Conservation (phyloP, 257 asterid genomes). For the Capsicum rhomboideum region DNA sequence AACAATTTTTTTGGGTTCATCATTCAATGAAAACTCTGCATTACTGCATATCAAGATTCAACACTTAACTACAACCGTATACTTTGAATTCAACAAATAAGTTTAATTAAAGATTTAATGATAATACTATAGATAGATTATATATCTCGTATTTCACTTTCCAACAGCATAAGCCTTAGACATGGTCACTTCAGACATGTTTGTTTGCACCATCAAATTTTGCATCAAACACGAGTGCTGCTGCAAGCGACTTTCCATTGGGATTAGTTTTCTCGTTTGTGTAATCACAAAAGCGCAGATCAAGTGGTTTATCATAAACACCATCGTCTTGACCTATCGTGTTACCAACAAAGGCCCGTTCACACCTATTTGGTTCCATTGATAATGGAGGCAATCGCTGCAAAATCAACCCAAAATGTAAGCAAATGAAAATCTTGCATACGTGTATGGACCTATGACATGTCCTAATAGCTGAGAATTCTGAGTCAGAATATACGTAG, state of each 20-base stretch:
- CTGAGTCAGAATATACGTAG: not conserved
- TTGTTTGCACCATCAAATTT: slow-evolving; percentile 95
- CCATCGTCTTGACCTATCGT: slow-evolving; percentile 96
- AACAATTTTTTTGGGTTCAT: too few species aligned
- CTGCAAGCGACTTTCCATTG: slow-evolving; percentile 81
- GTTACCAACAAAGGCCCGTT: slow-evolving; percentile 86
- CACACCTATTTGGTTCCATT: slow-evolving; percentile 67
- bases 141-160: not conserved
- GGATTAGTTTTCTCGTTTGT: slow-evolving; percentile 83
- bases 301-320: slow-evolving; percentile 89
- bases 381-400: slow-evolving; percentile 95
- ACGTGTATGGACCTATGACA: not conserved
- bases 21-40: too few species aligned
- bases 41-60: too few species aligned
- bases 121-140: too few species aligned
- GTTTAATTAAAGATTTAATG: too few species aligned
- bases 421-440: not conserved
- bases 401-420: slow-evolving; percentile 13
- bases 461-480: not conserved
- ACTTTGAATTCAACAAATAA: too few species aligned
- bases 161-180: slow-evolving; percentile 95
- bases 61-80: too few species aligned
- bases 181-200: slow-evolving; percentile 86
- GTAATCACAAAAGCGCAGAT: slow-evolving; percentile 85
- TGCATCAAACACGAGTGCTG: slow-evolving; percentile 92